Conservation (phyloP, 305 asterid species). For the Fraxinus floribunda region DNA sequence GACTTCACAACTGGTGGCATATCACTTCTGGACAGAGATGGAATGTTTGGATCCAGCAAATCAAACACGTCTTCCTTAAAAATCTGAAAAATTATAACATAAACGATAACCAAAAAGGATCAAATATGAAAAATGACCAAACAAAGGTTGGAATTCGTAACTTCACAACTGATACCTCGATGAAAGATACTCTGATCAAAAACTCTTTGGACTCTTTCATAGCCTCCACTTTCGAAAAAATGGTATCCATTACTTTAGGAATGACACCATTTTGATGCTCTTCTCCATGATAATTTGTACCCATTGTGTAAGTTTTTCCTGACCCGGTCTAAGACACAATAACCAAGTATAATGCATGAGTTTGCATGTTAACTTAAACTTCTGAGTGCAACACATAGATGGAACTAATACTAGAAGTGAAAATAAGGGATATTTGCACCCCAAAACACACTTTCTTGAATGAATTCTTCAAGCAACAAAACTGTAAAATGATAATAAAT, state of each 20-base stretch:
- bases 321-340: conserved; percentile 74
- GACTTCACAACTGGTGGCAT: conserved; percentile 32
- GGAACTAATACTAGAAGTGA: neutral
- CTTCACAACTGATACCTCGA: conserved; percentile 57
- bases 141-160: neutral
- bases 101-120: neutral
- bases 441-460: neutral
- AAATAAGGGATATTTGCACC: neutral
- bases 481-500: neutral
- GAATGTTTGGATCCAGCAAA: conserved; percentile 54
- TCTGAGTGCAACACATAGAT: neutral
- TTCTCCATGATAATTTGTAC: conserved; percentile 91
- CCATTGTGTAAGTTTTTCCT: conserved; percentile 97
- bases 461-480: neutral
- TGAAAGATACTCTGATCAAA: conserved; percentile 81
- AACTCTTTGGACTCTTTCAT: conserved; percentile 66
- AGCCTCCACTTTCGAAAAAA: conserved; percentile 61
- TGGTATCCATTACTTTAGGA: conserved; percentile 82
- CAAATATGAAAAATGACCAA: neutral
- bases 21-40: conserved; percentile 37
- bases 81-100: conserved; percentile 48
- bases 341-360: conserved; percentile 10
- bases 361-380: neutral
- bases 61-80: conserved; percentile 98
- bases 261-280: conserved; percentile 69